A percentile compares a stretch with the other conserved stretches of the same genome.
Evolutionary conservation across 2,329 filamentous ascomycete species (phyloP).

Genomic region (Tolypocladium ovalisporum): DNA sequence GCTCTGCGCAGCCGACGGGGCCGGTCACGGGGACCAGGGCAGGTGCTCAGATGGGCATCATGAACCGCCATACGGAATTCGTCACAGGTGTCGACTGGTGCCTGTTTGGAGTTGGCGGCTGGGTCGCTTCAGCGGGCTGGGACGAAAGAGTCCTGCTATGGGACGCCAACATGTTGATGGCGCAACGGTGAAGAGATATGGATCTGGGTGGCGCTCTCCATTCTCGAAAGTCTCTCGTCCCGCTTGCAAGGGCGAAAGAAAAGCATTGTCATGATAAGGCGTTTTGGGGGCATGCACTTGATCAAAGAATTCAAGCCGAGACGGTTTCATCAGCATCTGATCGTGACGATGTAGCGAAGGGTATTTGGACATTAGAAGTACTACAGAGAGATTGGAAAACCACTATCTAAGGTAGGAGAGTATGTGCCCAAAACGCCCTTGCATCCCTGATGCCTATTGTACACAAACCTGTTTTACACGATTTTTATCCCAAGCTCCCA

Average conservation of each 20-base stretch:
- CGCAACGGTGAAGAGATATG: conserved; percentile 10
- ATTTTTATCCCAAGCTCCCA: not conserved
- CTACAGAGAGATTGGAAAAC: not conserved
- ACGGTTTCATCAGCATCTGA: not conserved
- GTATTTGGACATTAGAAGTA: not conserved
- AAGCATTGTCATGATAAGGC: not conserved
- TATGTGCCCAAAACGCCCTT: not conserved
- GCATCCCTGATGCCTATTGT: not conserved
- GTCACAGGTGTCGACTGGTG: conserved; percentile 97
- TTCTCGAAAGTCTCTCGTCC: not conserved
- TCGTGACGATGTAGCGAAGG: not conserved
- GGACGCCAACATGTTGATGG: conserved; percentile 58
- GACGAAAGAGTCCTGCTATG: conserved; percentile 85
- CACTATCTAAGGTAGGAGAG: conserved; percentile 1
- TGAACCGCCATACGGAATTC: conserved; percentile 93
- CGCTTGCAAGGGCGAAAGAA: not conserved
- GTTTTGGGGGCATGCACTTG: not conserved
- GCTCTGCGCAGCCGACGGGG: conserved; percentile 28
- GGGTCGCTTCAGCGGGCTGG: conserved; percentile 92
- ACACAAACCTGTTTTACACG: not conserved
- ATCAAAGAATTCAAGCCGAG: not conserved
- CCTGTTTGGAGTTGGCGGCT: conserved; percentile 86
- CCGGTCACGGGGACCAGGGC: conserved; percentile 28
- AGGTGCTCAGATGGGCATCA: conserved; percentile 68
- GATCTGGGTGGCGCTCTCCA: too few relatives aligned